phyloP scores from a whole-genome alignment of 75 land plant genomes.

The Chamaecyparis obtusa region DNA sequence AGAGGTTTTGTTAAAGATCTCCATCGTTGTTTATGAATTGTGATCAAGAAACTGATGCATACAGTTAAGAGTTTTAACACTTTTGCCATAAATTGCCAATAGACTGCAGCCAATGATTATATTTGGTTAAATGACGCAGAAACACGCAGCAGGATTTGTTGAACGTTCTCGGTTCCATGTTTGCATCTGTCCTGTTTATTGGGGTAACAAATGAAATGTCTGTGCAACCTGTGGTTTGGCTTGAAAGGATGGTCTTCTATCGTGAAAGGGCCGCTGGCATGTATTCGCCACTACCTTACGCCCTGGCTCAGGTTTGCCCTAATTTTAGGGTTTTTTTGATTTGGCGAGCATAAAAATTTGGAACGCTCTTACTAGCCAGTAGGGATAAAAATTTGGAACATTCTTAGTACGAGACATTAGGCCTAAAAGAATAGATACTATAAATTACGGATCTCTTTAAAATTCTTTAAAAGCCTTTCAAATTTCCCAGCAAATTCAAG shows the following conservation, averaged over 20 bases:
- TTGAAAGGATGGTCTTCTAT: conserved; percentile 56
- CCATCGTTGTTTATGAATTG: not conserved
- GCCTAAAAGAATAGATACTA: too few relatives aligned
- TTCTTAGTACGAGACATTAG: too few relatives aligned
- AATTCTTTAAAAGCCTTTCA: too few relatives aligned
- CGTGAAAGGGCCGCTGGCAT: conserved; percentile 70
- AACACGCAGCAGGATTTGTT: conserved; percentile 37
- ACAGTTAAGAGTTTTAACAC: not conserved
- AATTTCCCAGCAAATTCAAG: too few relatives aligned
- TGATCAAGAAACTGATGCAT: not conserved
- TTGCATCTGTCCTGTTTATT: conserved; percentile 37
- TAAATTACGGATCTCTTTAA: too few relatives aligned
- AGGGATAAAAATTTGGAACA: too few relatives aligned
- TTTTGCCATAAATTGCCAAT: not conserved
- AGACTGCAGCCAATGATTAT: not conserved
- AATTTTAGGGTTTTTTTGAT: too few relatives aligned
- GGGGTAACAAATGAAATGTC: conserved; percentile 49
- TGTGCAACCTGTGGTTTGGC: conserved; percentile 43
- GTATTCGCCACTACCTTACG: conserved; percentile 57
- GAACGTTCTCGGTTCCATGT: conserved; percentile 56
- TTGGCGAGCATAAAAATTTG: too few relatives aligned
- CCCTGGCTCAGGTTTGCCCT: conserved; percentile 55
- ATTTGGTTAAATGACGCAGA: conserved; percentile 17
- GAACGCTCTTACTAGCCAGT: too few relatives aligned
- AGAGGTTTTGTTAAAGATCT: conserved; percentile 38